Percentiles rank a stretch among this genome's conserved stretches.
Evolutionary conservation across 352 stramenopile genomes (phyloP).

Genomic region (Globisporangium megalacanthum): DNA sequence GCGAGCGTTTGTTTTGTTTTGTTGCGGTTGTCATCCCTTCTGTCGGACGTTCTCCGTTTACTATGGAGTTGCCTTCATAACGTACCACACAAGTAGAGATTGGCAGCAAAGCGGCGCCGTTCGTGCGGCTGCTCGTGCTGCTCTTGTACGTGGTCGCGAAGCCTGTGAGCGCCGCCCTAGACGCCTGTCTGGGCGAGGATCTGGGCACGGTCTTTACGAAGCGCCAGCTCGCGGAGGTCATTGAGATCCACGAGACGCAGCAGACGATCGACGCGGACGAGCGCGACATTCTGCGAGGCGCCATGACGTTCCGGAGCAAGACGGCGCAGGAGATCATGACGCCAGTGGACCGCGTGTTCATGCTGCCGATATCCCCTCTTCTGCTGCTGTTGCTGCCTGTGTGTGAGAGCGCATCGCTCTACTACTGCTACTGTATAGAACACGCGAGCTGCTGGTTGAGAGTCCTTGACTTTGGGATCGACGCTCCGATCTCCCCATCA

Average conservation of each 20-base stretch:
- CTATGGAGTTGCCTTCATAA: too few species aligned
- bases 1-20: neutral
- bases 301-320: constrained; percentile 92
- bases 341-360: constrained; percentile 91
- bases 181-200: constrained; percentile 91
- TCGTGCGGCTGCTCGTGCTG: constrained; percentile 92
- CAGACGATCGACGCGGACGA: constrained; percentile 93
- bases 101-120: constrained; percentile 69
- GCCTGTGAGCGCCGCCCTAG: constrained; percentile 90
- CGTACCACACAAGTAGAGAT: constrained; percentile 31
- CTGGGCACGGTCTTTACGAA: constrained; percentile 95
- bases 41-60: too few species aligned
- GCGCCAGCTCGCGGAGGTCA: constrained; percentile 92
- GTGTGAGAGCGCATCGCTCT: constrained; percentile 13
- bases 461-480: too few species aligned
- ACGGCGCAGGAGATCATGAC: constrained; percentile 94
- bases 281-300: constrained; percentile 92
- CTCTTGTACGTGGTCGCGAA: constrained; percentile 94
- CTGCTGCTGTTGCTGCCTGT: too few species aligned
- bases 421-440: neutral
- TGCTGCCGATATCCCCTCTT: constrained; percentile 46
- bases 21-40: too few species aligned
- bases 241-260: constrained; percentile 95
- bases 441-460: too few species aligned
- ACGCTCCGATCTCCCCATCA: too few species aligned